Conservation (phyloP, 768 basidiomycete species). For the Dioszegia crocea region DNA sequence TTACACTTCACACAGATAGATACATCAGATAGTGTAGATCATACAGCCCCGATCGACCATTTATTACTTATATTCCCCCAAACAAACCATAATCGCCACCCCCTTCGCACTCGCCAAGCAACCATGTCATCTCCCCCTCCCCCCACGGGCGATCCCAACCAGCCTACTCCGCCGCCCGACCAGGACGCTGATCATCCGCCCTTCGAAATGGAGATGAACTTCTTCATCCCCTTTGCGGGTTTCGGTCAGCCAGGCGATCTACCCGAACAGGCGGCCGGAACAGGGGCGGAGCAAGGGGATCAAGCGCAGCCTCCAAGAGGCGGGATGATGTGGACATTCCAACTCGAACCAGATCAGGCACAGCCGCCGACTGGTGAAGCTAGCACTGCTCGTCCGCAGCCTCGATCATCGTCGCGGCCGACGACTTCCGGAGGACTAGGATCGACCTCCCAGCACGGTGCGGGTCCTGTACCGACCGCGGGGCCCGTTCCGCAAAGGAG, state of each 20-base stretch:
- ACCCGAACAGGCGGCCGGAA: neutral
- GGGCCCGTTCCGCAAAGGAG: neutral
- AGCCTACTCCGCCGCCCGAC: neutral
- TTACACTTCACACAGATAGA: no score
- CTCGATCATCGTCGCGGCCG: neutral
- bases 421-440: neutral
- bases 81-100: neutral
- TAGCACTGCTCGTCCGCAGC: neutral
- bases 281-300: neutral
- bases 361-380: neutral
- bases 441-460: no score
- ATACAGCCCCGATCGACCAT: no score
- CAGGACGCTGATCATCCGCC: neutral
- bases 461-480: neutral
- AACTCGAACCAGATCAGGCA: neutral
- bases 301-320: neutral
- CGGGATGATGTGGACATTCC: conserved; percentile 7
- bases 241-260: no score
- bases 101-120: neutral
- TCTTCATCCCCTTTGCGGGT: neutral
- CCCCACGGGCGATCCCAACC: neutral
- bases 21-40: no score
- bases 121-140: conserved; percentile 8
- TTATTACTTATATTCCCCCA: no score
- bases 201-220: neutral